phyloP scores from a whole-genome alignment of 306 rosid genomes.

The Quillaja saponaria region DNA sequence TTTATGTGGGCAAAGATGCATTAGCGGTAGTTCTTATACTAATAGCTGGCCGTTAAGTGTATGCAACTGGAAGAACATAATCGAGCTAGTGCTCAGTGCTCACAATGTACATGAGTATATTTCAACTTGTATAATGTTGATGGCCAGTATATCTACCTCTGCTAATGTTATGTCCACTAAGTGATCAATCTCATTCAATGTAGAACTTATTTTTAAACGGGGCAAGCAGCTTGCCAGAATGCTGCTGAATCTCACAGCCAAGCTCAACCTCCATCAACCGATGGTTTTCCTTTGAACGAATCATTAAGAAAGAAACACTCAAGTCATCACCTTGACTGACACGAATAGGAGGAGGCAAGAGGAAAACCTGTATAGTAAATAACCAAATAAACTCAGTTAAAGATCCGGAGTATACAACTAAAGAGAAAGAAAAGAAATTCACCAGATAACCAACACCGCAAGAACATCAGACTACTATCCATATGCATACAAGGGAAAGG shows the following conservation, averaged over 20 bases:
- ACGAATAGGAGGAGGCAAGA: constrained; percentile 60
- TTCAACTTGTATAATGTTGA: constrained; percentile 16
- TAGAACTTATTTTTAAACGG: constrained; percentile 64
- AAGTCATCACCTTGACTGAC: constrained; percentile 70
- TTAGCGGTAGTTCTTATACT: neutral
- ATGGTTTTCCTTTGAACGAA: constrained; percentile 86
- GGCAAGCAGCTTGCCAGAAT: constrained; percentile 55
- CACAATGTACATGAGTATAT: neutral
- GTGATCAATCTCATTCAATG: constrained; percentile 62
- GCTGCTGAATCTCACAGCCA: constrained; percentile 62
- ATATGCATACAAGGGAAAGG: constrained; percentile 16
- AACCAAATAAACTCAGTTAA: neutral
- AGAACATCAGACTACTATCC: constrained; percentile 14
- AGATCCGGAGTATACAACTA: constrained; percentile 1
- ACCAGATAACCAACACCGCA: neutral
- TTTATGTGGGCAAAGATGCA: neutral
- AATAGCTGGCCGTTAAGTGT: neutral
- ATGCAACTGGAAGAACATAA: constrained; percentile 7
- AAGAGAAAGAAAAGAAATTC: too few species aligned
- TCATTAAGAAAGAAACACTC: constrained; percentile 71
- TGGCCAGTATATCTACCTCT: constrained; percentile 34
- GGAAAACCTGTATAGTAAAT: constrained; percentile 66
- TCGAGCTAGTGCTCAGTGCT: neutral
- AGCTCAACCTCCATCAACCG: constrained; percentile 94
- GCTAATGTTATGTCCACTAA: constrained; percentile 25